A percentile compares a stretch with the other conserved stretches of the same genome.
phyloP scores from a whole-genome alignment of 2,329 filamentous ascomycete genomes.

The Fusarium stilboides region DNA sequence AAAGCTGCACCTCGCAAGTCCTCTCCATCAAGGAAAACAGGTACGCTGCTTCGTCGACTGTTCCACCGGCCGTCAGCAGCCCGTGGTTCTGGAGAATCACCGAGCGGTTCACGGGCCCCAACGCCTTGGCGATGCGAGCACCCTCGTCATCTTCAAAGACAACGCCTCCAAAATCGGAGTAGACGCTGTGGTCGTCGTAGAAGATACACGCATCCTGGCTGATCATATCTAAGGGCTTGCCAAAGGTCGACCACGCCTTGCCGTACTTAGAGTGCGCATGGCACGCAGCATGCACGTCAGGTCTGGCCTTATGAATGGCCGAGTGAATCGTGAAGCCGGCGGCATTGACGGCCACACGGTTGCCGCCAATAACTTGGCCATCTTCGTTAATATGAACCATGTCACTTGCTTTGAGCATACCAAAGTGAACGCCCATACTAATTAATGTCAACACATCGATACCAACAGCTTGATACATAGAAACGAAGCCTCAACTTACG shows the following conservation, averaged over 20 bases:
- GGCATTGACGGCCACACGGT: conserved; percentile 68
- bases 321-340: conserved; percentile 76
- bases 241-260: conserved; percentile 74
- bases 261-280: conserved; percentile 73
- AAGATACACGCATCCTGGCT: conserved; percentile 73
- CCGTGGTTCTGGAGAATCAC: conserved; percentile 77
- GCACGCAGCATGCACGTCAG: conserved; percentile 73
- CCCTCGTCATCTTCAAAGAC: conserved; percentile 75
- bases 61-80: conserved; percentile 72
- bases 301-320: conserved; percentile 71
- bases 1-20: conserved; percentile 54
- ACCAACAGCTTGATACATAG: too few species aligned
- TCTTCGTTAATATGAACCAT: conserved; percentile 74
- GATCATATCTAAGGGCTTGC: conserved; percentile 71
- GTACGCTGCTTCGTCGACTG: conserved; percentile 78
- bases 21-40: conserved; percentile 63
- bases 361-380: conserved; percentile 73
- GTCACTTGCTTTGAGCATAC: conserved; percentile 71
- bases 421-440: conserved; percentile 71
- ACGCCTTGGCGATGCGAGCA: conserved; percentile 67
- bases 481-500: conserved; percentile 48
- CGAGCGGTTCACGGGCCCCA: conserved; percentile 67
- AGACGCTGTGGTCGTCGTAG: conserved; percentile 71
- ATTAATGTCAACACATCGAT: not conserved
- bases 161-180: conserved; percentile 73